Evolutionary conservation across 441 rosid genomes (phyloP).

Genomic region (Raphanus hybrid): DNA sequence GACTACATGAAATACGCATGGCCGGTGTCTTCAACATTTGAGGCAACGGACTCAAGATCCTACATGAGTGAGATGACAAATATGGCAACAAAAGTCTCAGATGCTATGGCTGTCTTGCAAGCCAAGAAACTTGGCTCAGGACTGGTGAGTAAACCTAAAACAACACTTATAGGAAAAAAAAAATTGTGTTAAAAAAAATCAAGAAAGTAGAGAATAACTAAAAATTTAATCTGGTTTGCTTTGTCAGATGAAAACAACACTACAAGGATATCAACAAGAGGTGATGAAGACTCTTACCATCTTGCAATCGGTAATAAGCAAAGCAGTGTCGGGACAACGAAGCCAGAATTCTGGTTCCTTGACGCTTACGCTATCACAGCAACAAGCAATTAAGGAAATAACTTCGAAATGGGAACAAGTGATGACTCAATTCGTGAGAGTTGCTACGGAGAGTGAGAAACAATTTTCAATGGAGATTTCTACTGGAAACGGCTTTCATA

Average conservation of each 20-base stretch:
- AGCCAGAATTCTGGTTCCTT: constrained; percentile 24
- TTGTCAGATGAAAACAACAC: constrained; percentile 34
- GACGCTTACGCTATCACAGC: constrained; percentile 38
- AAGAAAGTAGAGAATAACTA: background rate
- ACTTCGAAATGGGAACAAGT: constrained; percentile 35
- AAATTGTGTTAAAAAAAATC: background rate
- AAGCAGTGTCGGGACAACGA: constrained; percentile 26
- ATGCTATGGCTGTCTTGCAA: constrained; percentile 42
- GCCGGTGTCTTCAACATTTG: constrained; percentile 29
- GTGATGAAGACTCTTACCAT: constrained; percentile 37
- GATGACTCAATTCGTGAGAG: constrained; percentile 32
- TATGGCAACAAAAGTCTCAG: constrained; percentile 34
- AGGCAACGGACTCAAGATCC: constrained; percentile 32
- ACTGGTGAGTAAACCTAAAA: constrained; percentile 28
- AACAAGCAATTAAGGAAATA: constrained; percentile 36
- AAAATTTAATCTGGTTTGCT: background rate
- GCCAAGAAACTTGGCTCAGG: constrained; percentile 34
- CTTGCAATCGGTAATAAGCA: constrained; percentile 33
- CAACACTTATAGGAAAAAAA: background rate
- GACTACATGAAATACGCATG: constrained; percentile 25
- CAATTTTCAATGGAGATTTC: constrained; percentile 21
- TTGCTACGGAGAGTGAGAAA: constrained; percentile 29
- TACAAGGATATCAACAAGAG: constrained; percentile 40
- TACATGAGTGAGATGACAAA: constrained; percentile 38
- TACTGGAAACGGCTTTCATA: constrained; percentile 6